Percentiles rank a stretch among this genome's conserved stretches.
Evolutionary conservation across 176 grass and related monocot species (phyloP).

Genomic region (Bothriochloa decipiens): DNA sequence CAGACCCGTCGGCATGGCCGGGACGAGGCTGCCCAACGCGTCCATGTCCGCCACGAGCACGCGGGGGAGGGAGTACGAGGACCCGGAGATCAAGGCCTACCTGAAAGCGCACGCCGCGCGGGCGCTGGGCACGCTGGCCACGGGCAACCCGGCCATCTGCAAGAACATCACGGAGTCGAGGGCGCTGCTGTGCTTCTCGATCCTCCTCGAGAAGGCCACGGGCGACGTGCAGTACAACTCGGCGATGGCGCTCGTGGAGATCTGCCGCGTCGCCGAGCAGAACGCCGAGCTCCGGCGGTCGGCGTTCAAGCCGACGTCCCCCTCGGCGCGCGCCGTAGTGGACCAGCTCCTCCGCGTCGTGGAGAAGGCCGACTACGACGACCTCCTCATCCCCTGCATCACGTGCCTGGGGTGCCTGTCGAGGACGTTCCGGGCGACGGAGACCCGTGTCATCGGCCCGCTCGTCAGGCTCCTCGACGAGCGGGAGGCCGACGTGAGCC

Average conservation of each 20-base stretch:
- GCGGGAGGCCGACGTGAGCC: slow-evolving; percentile 53
- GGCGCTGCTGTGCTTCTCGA: slow-evolving; percentile 80
- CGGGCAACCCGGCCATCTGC: slow-evolving; percentile 72
- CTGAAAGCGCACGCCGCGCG: slow-evolving; percentile 78
- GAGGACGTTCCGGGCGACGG: slow-evolving; percentile 82
- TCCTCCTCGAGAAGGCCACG: slow-evolving; percentile 66
- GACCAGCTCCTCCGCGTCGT: slow-evolving; percentile 83
- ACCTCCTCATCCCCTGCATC: slow-evolving; percentile 81
- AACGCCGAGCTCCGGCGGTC: slow-evolving; percentile 72
- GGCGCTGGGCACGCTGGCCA: slow-evolving; percentile 73
- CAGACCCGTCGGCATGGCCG: background rate
- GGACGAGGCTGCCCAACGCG: slow-evolving; percentile 38
- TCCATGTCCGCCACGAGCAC: slow-evolving; percentile 56
- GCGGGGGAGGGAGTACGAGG: slow-evolving; percentile 67
- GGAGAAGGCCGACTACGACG: slow-evolving; percentile 76
- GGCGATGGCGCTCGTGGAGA: slow-evolving; percentile 83
- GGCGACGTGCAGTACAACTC: slow-evolving; percentile 80
- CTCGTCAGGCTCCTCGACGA: slow-evolving; percentile 84
- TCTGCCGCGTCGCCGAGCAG: slow-evolving; percentile 73
- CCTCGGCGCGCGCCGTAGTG: slow-evolving; percentile 73
- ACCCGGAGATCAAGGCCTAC: slow-evolving; percentile 68
- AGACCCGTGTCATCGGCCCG: slow-evolving; percentile 78
- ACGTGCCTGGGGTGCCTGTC: slow-evolving; percentile 78
- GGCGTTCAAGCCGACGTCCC: slow-evolving; percentile 87
- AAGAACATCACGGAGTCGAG: slow-evolving; percentile 95